Evolutionary conservation across 768 basidiomycete genomes (phyloP), one percentile per base, ranked within the genome.

Genomic region (Xanthoconium purpureum): DNA sequence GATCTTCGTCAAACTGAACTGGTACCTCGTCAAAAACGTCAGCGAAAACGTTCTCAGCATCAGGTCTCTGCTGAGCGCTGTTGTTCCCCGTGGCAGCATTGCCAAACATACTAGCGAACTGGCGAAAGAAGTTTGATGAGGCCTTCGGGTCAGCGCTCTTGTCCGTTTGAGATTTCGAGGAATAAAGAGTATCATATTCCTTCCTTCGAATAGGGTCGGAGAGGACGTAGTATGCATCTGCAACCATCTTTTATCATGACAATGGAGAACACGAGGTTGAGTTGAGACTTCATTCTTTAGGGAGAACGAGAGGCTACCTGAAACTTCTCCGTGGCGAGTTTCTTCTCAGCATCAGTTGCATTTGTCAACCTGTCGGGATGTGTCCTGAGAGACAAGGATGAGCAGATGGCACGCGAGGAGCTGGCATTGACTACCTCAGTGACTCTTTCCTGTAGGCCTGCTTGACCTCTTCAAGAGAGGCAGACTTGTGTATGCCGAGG

Each of bases 171-270:
- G 78, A 59, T 49, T 81, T 82, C 9, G 83, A 79, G n/a, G 75
- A 71, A 66, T 88, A 88, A 0, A 91, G 72, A 0, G 61, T 60
- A 61, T 92, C 91, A 60, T 92, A 92, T 71, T 92, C 89, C 64
- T 71, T 77, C 55, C 87, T 81, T 55, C 89, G 79, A 42, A 79
- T 77, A 5, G 85, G 72, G 71, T 97, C 92, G 3, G 91, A 93
- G 37, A 98, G 82, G 29, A 95, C 89, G 69, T 91, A 97, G 74
- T 96, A 96, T 17, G 94, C 94, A 71, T 97, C 94, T 51, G 94
- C 93, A 59, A 97, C 86, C 9, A 88, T 84, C 88, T 66, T 17
- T 36, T 15, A 33, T 18, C 36, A 37, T 24, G 29, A 13, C 9
- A 30, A 13, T n/a, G 29, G 46, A 47, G 24, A 18, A 36, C 45